Percentiles rank a stretch among this genome's conserved stretches.
phyloP scores from a whole-genome alignment of 108 stramenopile species.

The Discostella pseudostelligera region DNA sequence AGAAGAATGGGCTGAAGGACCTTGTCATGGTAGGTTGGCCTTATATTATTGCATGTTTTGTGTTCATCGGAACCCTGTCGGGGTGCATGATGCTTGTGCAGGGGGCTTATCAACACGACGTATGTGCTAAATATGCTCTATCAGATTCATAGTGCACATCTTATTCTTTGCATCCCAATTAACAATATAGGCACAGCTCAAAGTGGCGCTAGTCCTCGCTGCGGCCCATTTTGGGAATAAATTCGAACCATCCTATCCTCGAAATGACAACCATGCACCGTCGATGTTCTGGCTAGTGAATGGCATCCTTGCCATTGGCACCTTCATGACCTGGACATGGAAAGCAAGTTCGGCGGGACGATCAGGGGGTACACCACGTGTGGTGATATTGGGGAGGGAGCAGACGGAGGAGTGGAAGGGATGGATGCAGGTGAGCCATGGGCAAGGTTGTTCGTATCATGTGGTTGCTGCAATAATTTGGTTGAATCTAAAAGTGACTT shows the following conservation, averaged over 20 bases:
- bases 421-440: conserved; percentile 90
- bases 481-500: background rate
- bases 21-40: conserved; percentile 12
- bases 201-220: conserved; percentile 51
- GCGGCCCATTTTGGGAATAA: conserved; percentile 57
- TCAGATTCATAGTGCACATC: too few species aligned
- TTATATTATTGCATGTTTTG: background rate
- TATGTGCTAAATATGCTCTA: background rate
- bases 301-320: conserved; percentile 37
- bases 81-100: too few species aligned
- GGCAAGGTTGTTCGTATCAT: conserved; percentile 16
- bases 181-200: conserved; percentile 45
- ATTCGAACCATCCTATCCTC: conserved; percentile 57
- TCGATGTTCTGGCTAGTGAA: conserved; percentile 65
- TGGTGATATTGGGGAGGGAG: conserved; percentile 55
- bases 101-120: background rate
- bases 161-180: background rate
- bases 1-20: conserved; percentile 42
- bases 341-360: conserved; percentile 43
- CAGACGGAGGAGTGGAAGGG: conserved; percentile 95
- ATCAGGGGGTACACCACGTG: conserved; percentile 46
- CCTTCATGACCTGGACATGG: conserved; percentile 44
- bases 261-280: conserved; percentile 68
- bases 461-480: background rate
- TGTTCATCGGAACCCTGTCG: too few species aligned